These are phyloP conservation scores for Quercus phellos DNA, from an alignment of 331 rosid genomes.

Conservation along the genomic window DNA sequence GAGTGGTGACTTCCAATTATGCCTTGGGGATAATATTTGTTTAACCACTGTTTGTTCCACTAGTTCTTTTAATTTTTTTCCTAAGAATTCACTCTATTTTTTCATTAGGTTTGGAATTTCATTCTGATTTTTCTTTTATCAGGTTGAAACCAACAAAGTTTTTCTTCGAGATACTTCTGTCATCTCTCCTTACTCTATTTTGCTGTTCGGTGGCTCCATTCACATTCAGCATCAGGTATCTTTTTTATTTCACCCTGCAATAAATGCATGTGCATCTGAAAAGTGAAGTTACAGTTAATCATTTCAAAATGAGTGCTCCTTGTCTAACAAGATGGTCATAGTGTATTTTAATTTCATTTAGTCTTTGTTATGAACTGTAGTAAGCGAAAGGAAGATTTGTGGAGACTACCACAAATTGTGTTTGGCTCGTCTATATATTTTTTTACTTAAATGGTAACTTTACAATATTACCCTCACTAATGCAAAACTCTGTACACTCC, in stretches of 20 bases:
- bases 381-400: too few species aligned
- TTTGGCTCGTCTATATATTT: too few species aligned
- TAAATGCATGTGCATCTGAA: neutral
- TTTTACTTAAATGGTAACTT: too few species aligned
- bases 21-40: neutral
- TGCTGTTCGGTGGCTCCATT: slow-evolving; percentile 91
- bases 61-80: neutral
- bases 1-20: neutral
- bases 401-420: too few species aligned
- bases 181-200: slow-evolving; percentile 86
- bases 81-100: slow-evolving; percentile 2
- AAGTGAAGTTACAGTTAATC: neutral
- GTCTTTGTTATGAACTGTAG: too few species aligned
- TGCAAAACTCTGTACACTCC: too few species aligned
- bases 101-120: slow-evolving; percentile 6
- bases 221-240: slow-evolving; percentile 84
- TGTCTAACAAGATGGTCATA: neutral
- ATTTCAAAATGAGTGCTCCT: neutral
- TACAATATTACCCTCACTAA: too few species aligned
- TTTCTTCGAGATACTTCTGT: slow-evolving; percentile 77
- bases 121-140: slow-evolving; percentile 20
- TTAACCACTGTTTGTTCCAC: neutral
- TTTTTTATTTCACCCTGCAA: neutral
- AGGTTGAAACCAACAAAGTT: slow-evolving; percentile 88
- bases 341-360: too few species aligned